Percentiles rank a stretch among this genome's conserved stretches.
phyloP scores from a whole-genome alignment of 1,284 basidiomycete genomes.

The Anthracocystis setariae region DNA sequence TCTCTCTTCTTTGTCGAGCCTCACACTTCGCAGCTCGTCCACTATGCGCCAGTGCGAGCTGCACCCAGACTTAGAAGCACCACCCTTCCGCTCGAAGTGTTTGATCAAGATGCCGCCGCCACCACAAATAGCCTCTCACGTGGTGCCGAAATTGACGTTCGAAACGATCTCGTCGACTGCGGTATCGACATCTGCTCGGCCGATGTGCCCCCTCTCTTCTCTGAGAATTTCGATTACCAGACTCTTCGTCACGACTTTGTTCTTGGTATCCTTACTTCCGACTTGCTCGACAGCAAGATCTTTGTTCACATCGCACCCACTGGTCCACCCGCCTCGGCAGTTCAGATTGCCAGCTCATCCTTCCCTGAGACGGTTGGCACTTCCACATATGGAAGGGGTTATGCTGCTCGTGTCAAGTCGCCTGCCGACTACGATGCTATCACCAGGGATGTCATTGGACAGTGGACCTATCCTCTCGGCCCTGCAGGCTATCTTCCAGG shows the following conservation, averaged over 20 bases:
- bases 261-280: constrained; percentile 93
- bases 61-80: constrained; percentile 48
- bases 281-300: constrained; percentile 93
- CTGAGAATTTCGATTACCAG: constrained; percentile 98
- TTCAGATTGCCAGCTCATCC: constrained; percentile 70
- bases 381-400: constrained; percentile 79
- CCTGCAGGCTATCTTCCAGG: constrained; percentile 91
- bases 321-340: constrained; percentile 32
- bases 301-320: constrained; percentile 80
- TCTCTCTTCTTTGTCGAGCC: constrained; percentile 59
- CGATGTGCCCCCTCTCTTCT: constrained; percentile 92
- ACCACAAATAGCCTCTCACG: constrained; percentile 35
- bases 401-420: constrained; percentile 58
- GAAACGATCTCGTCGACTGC: constrained; percentile 87
- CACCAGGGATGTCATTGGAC: constrained; percentile 83
- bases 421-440: constrained; percentile 61
- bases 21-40: constrained; percentile 65
- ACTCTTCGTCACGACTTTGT: constrained; percentile 92
- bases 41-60: constrained; percentile 66
- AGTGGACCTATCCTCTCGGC: constrained; percentile 93
- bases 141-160: constrained; percentile 77
- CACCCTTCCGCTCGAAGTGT: constrained; percentile 63
- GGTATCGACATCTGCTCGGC: constrained; percentile 74
- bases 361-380: constrained; percentile 75
- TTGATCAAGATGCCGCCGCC: constrained; percentile 48